phyloP scores from a whole-genome alignment of 1,284 basidiomycete genomes.

The Ganoderma meredithae region DNA sequence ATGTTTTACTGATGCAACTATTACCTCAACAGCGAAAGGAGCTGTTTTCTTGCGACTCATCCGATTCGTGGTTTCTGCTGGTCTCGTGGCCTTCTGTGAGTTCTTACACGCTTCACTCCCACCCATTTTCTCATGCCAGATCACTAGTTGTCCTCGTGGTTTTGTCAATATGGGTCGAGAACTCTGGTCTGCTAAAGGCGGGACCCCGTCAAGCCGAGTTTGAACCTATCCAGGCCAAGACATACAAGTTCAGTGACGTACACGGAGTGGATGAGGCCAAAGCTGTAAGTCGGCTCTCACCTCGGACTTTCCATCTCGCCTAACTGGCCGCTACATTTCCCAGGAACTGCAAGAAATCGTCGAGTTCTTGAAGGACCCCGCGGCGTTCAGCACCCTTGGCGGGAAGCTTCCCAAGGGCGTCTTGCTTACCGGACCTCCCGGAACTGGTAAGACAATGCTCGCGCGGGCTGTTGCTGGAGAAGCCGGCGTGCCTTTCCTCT shows the following conservation, averaged over 20 bases:
- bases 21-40: constrained; percentile 60
- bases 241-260: constrained; percentile 90
- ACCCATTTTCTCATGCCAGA: constrained; percentile 55
- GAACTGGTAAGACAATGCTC: constrained; percentile 97
- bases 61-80: constrained; percentile 59
- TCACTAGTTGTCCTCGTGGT: constrained; percentile 78
- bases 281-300: constrained; percentile 54
- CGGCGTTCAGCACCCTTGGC: constrained; percentile 87
- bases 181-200: constrained; percentile 90
- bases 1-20: constrained; percentile 10
- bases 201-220: constrained; percentile 81
- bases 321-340: constrained; percentile 2
- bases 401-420: constrained; percentile 94
- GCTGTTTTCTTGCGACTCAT: constrained; percentile 69
- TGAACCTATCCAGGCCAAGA: constrained; percentile 78
- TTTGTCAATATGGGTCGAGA: constrained; percentile 89
- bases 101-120: constrained; percentile 3
- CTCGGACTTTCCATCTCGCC: constrained; percentile 11
- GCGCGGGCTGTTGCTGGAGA: constrained; percentile 97
- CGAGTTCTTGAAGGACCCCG: constrained; percentile 91
- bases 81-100: constrained; percentile 39
- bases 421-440: constrained; percentile 87
- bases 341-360: constrained; percentile 94
- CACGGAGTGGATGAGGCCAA: constrained; percentile 96
- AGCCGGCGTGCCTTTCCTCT: constrained; percentile 94